Base-by-base conservation (phyloP, 306 rosid species). In the Rosa chinensis region DNA sequence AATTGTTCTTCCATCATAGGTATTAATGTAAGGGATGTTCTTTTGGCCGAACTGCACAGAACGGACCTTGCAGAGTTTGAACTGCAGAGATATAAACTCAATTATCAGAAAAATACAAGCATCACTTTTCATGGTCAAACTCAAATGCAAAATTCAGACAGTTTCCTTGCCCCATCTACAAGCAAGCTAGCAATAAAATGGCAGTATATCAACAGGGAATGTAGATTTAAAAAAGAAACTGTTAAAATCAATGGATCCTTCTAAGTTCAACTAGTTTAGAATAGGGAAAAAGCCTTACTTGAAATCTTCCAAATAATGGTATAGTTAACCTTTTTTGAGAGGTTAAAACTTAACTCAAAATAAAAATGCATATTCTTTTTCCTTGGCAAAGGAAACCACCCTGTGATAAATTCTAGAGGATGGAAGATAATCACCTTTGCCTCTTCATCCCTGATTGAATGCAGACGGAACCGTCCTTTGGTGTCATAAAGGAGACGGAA, bases 401-500 rank as follows among this genome's bases (percentile, higher is more conserved):
- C 61, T 5, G 7, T 50, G 23, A 68, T 4, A 42, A 9, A 79
- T 17, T 40, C 10, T 32, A n/a, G 25, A 56, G 10, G 17, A 71
- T 10, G 5, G 10, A 58, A 62, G 8, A 21, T 17, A 67, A 73
- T 79, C 10, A 92, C 95, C 97, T 92, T 90, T 0, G 95, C 89
- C 84, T 92, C 97, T 8, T 92, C 97, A 79, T 92, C 97, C 84
- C 89, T 83, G 48, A 92, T 79, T 4, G 95, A 90, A 80, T 92
- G 97, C 68, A 92, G 93, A 67, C 92, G 90, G 87, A 92, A 92
- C 4, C 95, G 87, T 2, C 97, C 97, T 47, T 92, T 92, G 17
- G 97, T 90, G 84, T 92, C 97, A 85, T 92, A 92, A 4, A 92
- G 97, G 45, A 92, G 92, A 61, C 97, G 95, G 70, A 92, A 92